Percentiles rank a stretch among this genome's conserved stretches.
These are phyloP conservation scores for Xerocomellus chrysenteron DNA, from an alignment of 768 basidiomycete species.

Conservation along the genomic window DNA sequence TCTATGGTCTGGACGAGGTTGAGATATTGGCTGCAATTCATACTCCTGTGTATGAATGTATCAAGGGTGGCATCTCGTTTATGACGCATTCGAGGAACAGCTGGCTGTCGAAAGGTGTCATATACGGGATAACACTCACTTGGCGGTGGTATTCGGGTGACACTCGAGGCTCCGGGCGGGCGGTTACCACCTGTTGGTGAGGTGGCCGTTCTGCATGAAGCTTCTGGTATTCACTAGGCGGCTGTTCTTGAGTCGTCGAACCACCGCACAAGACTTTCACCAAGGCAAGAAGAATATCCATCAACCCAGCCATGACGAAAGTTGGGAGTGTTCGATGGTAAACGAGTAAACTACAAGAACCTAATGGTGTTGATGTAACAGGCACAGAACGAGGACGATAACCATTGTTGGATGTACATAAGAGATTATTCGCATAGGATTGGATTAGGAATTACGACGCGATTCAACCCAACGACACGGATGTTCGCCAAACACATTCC, in stretches of 20 bases:
- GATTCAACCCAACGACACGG: constrained; percentile 27
- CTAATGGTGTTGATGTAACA: not conserved
- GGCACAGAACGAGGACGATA: not conserved
- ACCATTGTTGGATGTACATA: constrained; percentile 11
- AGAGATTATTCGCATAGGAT: constrained; percentile 5
- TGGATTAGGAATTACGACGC: constrained; percentile 3
- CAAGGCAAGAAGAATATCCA: constrained; percentile 28
- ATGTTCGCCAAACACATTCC: constrained; percentile 25
- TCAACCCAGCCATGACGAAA: constrained; percentile 21
- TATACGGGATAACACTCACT: constrained; percentile 13
- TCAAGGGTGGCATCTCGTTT: constrained; percentile 3
- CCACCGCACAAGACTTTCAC: constrained; percentile 25
- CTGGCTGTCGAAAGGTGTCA: not conserved
- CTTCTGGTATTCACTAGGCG: constrained; percentile 2
- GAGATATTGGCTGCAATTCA: constrained; percentile 13
- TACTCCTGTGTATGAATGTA: constrained; percentile 13
- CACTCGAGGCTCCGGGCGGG: not conserved
- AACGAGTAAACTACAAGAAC: not conserved
- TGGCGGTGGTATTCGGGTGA: constrained; percentile 2
- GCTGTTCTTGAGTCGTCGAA: constrained; percentile 14
- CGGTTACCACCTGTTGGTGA: not conserved
- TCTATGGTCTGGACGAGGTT: constrained; percentile 16
- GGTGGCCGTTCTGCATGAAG: constrained; percentile 11
- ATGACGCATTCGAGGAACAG: not conserved
- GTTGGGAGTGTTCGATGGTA: not conserved